Conservation (phyloP, 768 basidiomycete species). For the Myochromella boudieri region DNA sequence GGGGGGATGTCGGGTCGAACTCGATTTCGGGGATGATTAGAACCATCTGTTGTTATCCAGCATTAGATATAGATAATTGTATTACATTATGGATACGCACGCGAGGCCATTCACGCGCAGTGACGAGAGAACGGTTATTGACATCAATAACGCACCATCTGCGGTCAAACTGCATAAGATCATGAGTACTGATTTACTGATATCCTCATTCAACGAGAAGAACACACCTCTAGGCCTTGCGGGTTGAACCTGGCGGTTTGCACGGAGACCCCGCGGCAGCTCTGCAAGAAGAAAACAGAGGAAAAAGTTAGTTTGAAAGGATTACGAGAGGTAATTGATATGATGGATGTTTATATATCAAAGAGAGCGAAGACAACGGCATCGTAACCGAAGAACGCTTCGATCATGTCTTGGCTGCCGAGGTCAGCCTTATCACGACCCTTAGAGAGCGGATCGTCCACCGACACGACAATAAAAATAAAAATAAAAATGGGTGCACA, state of each 20-base stretch:
- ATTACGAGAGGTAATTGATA: too few relatives aligned
- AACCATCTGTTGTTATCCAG: conserved; percentile 50
- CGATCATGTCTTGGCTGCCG: too few relatives aligned
- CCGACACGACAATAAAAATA: neutral
- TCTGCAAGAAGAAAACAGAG: conserved; percentile 48
- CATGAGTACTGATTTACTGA: neutral
- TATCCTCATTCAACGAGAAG: neutral
- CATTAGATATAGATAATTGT: neutral
- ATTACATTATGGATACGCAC: conserved; percentile 28
- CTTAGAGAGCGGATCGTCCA: neutral
- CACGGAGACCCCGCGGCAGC: conserved; percentile 69
- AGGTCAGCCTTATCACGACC: too few relatives aligned
- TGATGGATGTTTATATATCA: too few relatives aligned
- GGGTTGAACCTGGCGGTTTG: conserved; percentile 53
- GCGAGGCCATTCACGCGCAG: conserved; percentile 65
- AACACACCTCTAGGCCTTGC: conserved; percentile 63
- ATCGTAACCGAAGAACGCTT: too few relatives aligned
- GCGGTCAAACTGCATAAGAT: conserved; percentile 57
- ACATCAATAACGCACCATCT: conserved; percentile 69
- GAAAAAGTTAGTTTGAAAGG: neutral
- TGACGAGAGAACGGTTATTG: conserved; percentile 52
- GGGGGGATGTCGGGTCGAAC: conserved; percentile 39
- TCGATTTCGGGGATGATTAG: conserved; percentile 60
- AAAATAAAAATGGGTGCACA: conserved; percentile 19
- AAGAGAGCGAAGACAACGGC: too few relatives aligned